These are phyloP conservation scores for Venturia pyrina DNA, from an alignment of 2,329 filamentous ascomycete species.

Conservation along the genomic window DNA sequence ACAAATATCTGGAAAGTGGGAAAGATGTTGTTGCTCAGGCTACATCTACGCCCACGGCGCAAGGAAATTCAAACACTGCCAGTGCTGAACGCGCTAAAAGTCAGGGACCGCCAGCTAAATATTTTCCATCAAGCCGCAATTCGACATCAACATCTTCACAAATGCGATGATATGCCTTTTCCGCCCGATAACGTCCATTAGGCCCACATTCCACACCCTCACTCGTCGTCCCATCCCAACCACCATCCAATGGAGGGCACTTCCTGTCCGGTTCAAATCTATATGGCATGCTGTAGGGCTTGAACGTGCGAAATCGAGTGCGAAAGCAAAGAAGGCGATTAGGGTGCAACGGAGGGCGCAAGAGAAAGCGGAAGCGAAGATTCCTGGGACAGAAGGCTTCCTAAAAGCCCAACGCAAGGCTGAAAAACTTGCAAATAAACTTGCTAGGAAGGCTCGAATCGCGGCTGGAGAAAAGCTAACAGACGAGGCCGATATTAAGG, in stretches of 20 bases:
- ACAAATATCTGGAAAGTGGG: background rate
- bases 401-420: background rate
- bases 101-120: background rate
- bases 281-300: no score
- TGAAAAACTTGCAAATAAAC: background rate
- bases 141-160: background rate
- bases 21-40: background rate
- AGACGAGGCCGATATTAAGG: background rate
- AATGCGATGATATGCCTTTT: conserved; percentile 2
- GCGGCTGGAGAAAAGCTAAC: background rate
- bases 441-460: background rate
- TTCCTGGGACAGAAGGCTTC: background rate
- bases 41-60: no score
- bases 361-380: background rate
- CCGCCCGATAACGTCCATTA: background rate
- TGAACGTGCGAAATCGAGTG: background rate
- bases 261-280: background rate
- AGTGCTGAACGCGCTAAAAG: background rate
- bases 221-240: background rate
- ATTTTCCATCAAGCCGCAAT: background rate
- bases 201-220: background rate
- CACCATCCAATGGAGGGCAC: background rate
- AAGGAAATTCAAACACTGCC: no score
- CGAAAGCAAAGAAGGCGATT: background rate
- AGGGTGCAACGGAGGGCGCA: background rate